Base-by-base conservation (phyloP, 2,329 filamentous ascomycete species). In the Fusarium paranaense region DNA sequence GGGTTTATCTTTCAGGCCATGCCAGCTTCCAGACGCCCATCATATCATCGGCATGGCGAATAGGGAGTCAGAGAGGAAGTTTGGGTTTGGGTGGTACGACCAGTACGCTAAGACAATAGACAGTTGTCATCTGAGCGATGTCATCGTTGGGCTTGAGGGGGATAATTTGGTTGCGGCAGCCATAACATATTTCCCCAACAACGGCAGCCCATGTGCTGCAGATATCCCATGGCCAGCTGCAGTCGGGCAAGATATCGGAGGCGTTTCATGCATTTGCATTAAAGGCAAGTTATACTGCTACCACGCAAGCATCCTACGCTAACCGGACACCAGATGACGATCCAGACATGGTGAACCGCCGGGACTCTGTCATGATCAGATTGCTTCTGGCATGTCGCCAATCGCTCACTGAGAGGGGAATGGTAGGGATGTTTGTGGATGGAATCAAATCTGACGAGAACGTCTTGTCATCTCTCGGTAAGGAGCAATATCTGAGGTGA, bases 211-310 rank as follows among this genome's bases (percentile, higher is more conserved):
- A 1, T 82, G 85, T 20, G 83, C 85, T 11, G 82, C 83, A 7
- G 88, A 91, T 72, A 80, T 91, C 11, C 89, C 89, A 2, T 91
- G 89, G 89, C 85, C 88, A 8, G 81, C 81, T 47, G 83, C 81
- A 3, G 85, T 90, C 65, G 87, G 85, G 13, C 78, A 81, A 50
- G 84, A 87, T 67, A 86, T 90, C 47, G 90, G 89, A 54, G 90
- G 90, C 30, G 86, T 90, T 38, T 87, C 89, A n/a, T 91, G 90
- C 79, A 87, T 91, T 62, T 91, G 87, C 80, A 86, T 91, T 71
- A 82, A 83, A 77, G 87, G 90, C 90, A 79, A 69, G 87, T 84
- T 42, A 27, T 54, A 11, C 56, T 22, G 14, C 20, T 14, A 42
- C 20, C n/a, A 30, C 22, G 16, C 20, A 35, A 70, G 27, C 33